Conservation (phyloP, 208 protist genomes). For the Borovskyia barvae region DNA sequence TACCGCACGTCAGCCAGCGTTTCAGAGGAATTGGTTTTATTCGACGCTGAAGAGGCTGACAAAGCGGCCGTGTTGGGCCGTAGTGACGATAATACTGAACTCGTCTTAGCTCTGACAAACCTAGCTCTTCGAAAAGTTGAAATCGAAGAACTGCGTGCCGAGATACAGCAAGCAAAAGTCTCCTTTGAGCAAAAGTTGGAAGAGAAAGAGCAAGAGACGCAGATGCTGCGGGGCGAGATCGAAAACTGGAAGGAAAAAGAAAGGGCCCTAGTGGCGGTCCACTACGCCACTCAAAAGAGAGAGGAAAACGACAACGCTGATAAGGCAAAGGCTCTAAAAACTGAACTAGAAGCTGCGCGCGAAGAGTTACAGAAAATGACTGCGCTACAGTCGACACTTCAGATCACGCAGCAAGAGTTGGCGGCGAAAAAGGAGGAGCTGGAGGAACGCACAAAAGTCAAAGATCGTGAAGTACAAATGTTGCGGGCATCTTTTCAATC, state of each 20-base stretch:
- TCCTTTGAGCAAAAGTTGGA: slow-evolving; percentile 3
- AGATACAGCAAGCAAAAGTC: slow-evolving; percentile 3
- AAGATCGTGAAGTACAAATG: slow-evolving; percentile 13
- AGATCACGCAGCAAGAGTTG: slow-evolving; percentile 4
- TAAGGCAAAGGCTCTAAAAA: slow-evolving; percentile 5
- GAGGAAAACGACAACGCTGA: neutral
- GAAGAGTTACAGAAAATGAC: slow-evolving; percentile 7
- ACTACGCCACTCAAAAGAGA: neutral
- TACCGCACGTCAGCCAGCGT: neutral
- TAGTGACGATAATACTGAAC: too few species aligned
- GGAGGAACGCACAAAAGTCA: slow-evolving; percentile 6
- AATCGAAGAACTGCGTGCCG: slow-evolving; percentile 1
- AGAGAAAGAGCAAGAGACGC: slow-evolving; percentile 4
- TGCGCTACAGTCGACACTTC: slow-evolving; percentile 10
- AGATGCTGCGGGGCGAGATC: slow-evolving; percentile 1
- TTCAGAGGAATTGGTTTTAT: neutral
- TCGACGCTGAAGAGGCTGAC: neutral
- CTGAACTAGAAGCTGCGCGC: slow-evolving; percentile 3
- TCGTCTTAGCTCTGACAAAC: slow-evolving; percentile 1
- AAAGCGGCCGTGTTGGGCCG: neutral
- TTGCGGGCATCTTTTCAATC: slow-evolving; percentile 4
- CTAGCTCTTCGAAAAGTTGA: slow-evolving; percentile 12
- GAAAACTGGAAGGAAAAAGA: slow-evolving; percentile 9
- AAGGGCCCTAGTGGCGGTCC: neutral
- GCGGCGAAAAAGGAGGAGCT: slow-evolving; percentile 8